phyloP scores from a whole-genome alignment of 2,329 filamentous ascomycete genomes.

The Cladosporium sp. region DNA sequence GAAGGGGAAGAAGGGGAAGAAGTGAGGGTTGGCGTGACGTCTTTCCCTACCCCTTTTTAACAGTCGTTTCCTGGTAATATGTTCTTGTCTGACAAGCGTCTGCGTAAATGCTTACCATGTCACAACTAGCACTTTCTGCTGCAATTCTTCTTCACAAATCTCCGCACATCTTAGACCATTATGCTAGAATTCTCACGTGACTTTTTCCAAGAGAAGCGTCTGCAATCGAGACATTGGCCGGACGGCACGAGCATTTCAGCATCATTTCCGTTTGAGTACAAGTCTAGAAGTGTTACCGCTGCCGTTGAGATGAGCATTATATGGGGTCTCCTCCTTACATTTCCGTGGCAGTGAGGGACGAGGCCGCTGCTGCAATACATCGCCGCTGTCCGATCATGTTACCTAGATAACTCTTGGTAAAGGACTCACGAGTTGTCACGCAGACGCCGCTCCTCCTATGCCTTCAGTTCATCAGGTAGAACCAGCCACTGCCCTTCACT shows the following conservation, averaged over 20 bases:
- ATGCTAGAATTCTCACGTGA: neutral
- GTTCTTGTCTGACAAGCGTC: neutral
- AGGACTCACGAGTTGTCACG: neutral
- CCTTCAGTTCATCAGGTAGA: neutral
- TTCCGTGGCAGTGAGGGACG: neutral
- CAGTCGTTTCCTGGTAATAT: neutral
- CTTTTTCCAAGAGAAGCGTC: neutral
- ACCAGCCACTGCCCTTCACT: constrained; percentile 1
- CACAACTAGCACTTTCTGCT: neutral
- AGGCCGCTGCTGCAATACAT: neutral
- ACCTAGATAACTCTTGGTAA: neutral
- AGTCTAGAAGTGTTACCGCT: neutral
- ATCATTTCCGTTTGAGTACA: neutral
- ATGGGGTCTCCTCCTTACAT: neutral
- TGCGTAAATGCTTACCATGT: neutral
- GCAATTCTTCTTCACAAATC: neutral
- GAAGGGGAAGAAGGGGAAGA: neutral
- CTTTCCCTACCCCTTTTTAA: neutral
- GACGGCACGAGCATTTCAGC: neutral
- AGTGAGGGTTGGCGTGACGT: neutral
- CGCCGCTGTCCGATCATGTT: neutral
- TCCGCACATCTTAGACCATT: neutral
- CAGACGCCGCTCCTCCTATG: neutral
- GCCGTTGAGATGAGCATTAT: neutral
- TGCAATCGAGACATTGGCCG: neutral